A percentile compares a stretch with the other conserved stretches of the same genome.
Evolutionary conservation across 139 green algal species (phyloP).

Genomic region (Nannochloris sp.): DNA sequence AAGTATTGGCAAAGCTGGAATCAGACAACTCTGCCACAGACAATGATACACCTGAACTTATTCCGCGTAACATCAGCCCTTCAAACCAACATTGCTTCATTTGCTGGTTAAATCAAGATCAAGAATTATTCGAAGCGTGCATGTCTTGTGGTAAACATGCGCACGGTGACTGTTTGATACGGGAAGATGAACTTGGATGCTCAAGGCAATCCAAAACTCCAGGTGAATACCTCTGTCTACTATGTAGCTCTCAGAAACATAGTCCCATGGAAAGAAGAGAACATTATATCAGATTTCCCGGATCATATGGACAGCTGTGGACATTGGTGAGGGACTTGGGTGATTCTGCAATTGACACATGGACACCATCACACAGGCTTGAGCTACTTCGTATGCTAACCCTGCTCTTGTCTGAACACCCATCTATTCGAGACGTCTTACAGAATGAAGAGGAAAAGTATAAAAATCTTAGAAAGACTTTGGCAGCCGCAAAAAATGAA

Average conservation of each 20-base stretch:
- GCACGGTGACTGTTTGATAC: not conserved
- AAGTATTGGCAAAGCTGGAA: too few species aligned
- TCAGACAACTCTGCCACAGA: not conserved
- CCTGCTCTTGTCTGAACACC: not conserved
- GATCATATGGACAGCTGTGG: too few species aligned
- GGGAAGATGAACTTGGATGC: not conserved
- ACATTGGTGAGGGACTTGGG: not conserved
- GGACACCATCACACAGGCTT: not conserved
- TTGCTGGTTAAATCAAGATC: not conserved
- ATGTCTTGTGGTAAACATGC: not conserved
- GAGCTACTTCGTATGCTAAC: not conserved
- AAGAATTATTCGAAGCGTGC: not conserved
- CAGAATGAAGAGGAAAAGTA: not conserved
- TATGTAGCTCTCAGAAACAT: too few species aligned
- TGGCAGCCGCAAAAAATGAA: not conserved
- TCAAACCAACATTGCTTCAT: not conserved
- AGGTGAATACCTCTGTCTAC: too few species aligned
- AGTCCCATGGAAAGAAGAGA: too few species aligned
- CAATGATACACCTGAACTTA: slow-evolving; percentile 2
- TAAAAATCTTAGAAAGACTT: not conserved
- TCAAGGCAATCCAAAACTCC: too few species aligned
- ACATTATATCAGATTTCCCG: too few species aligned
- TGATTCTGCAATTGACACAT: not conserved
- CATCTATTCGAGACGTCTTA: not conserved
- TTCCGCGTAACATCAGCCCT: slow-evolving; percentile 20